Percentiles rank a stretch among this genome's conserved stretches.
These are phyloP conservation scores for Punica granatum DNA, from an alignment of 345 rosid genomes.

Conservation along the genomic window DNA sequence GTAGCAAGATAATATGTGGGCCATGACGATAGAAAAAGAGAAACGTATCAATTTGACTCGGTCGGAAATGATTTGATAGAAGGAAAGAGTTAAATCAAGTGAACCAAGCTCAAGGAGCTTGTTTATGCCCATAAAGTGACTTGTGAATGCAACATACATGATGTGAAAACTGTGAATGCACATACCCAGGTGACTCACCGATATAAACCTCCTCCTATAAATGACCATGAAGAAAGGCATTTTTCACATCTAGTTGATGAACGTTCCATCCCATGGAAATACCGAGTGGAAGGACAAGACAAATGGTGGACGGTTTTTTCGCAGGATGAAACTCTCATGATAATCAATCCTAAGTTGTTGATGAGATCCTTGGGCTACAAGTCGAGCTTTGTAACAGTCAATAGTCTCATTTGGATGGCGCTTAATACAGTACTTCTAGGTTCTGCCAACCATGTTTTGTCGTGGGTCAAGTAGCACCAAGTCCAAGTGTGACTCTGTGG, in stretches of 20 bases:
- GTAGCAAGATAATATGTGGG: neutral
- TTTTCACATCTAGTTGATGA: neutral
- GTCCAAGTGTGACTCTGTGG: neutral
- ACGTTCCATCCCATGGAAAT: neutral
- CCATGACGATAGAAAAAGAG: neutral
- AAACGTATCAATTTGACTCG: neutral
- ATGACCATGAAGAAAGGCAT: neutral
- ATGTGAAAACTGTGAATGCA: neutral
- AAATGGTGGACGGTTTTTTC: neutral
- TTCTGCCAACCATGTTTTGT: neutral
- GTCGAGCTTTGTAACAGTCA: neutral
- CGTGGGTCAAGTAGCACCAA: neutral
- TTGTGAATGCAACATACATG: neutral
- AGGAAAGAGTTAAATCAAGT: neutral
- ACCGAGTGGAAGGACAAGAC: neutral
- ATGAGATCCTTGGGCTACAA: neutral
- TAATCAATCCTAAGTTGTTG: rapidly evolving
- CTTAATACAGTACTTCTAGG: neutral
- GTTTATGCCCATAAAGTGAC: neutral
- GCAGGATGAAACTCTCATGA: neutral
- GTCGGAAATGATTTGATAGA: neutral
- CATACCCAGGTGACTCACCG: neutral
- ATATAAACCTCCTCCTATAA: neutral
- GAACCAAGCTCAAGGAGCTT: neutral
- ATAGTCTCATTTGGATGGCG: neutral